These are phyloP conservation scores for Mortierella alpina DNA, from an alignment of 192 early-diverging fungal species.

Conservation along the genomic window DNA sequence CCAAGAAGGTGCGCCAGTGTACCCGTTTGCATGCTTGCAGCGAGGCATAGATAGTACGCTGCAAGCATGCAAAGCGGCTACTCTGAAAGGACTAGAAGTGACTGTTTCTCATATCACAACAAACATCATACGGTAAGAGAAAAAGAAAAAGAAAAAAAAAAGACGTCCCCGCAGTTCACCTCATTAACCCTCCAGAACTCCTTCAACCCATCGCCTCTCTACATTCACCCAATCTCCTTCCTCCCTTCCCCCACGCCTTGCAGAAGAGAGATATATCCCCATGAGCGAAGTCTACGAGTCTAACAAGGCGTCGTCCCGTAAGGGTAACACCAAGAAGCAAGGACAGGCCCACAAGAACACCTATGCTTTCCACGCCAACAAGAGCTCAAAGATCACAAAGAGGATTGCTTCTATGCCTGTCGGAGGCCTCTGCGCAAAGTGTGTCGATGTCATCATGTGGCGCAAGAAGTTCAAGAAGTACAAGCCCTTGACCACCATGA, in stretches of 20 bases:
- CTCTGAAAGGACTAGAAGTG: too few relatives aligned
- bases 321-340: slow-evolving; percentile 74
- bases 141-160: too few relatives aligned
- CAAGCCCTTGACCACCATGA: slow-evolving; percentile 92
- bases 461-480: slow-evolving; percentile 96
- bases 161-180: too few relatives aligned
- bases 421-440: slow-evolving; percentile 81
- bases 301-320: slow-evolving; percentile 62
- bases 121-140: too few relatives aligned
- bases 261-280: neutral
- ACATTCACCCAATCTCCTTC: neutral
- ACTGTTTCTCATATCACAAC: too few relatives aligned
- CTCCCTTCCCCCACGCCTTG: neutral
- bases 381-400: slow-evolving; percentile 81
- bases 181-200: too few relatives aligned
- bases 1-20: too few relatives aligned
- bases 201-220: neutral
- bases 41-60: too few relatives aligned
- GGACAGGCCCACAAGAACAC: slow-evolving; percentile 92
- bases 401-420: slow-evolving; percentile 83
- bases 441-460: slow-evolving; percentile 82
- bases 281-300: slow-evolving; percentile 44
- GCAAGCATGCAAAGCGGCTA: too few relatives aligned
- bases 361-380: slow-evolving; percentile 88
- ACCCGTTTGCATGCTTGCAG: too few relatives aligned